phyloP scores from a whole-genome alignment of 441 rosid species.

The Populus hybrid region DNA sequence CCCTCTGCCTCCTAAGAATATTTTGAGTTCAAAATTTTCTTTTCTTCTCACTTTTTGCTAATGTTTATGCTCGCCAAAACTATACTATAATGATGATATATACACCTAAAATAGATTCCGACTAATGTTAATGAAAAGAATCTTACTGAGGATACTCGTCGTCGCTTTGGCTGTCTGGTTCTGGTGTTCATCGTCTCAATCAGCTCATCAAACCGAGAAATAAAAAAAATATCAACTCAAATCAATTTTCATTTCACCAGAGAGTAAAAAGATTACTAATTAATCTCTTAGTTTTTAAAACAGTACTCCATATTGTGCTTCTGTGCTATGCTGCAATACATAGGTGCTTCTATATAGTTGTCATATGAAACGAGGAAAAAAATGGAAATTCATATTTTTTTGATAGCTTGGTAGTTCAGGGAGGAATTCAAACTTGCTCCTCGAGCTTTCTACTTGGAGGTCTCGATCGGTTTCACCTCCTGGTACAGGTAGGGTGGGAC shows the following conservation, averaged over 20 bases:
- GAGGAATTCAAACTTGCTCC: too few species aligned
- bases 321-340: not conserved
- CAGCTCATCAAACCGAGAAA: constrained; percentile 37
- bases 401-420: too few species aligned
- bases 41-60: not conserved
- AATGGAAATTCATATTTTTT: too few species aligned
- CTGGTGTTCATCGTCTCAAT: constrained; percentile 31
- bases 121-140: not conserved
- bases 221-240: not conserved
- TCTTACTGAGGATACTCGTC: constrained; percentile 24
- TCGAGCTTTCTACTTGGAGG: too few species aligned
- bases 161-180: constrained; percentile 27
- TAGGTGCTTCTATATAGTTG: not conserved
- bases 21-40: not conserved
- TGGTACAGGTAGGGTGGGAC: too few species aligned
- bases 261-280: not conserved
- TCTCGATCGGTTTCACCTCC: too few species aligned
- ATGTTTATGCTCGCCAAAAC: not conserved
- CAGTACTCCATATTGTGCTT: not conserved
- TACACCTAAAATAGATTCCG: too few species aligned
- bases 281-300: too few species aligned
- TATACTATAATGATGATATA: not conserved
- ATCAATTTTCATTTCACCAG: not conserved
- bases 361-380: not conserved
- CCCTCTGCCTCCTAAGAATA: not conserved